A percentile compares a stretch with the other conserved stretches of the same genome.
Evolutionary conservation across 1,284 basidiomycete genomes (phyloP).

Genomic region (Gomphus bonarii): DNA sequence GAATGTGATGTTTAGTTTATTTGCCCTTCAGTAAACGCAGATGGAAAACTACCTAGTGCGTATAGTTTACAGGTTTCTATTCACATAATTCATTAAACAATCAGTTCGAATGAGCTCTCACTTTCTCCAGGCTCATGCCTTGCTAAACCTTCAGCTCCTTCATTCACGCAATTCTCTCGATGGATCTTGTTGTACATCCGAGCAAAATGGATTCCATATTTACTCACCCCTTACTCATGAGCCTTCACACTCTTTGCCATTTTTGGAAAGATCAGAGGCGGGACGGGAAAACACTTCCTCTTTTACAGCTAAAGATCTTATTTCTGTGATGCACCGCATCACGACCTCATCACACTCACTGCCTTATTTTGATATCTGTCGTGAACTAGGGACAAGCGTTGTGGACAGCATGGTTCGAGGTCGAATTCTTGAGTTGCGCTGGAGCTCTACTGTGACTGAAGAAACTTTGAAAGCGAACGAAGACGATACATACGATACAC

Average conservation of each 20-base stretch:
- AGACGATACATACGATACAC: constrained; percentile 45
- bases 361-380: constrained; percentile 67
- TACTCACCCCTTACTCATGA: constrained; percentile 38
- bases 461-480: constrained; percentile 26
- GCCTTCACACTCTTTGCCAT: neutral
- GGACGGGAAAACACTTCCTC: constrained; percentile 28
- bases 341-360: constrained; percentile 40
- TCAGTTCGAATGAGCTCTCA: constrained; percentile 64
- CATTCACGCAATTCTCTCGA: constrained; percentile 33
- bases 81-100: neutral
- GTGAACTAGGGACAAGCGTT: constrained; percentile 65
- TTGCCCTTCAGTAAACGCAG: constrained; percentile 21
- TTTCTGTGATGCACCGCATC: constrained; percentile 66
- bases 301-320: constrained; percentile 61
- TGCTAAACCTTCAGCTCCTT: constrained; percentile 65
- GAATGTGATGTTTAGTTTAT: constrained; percentile 7
- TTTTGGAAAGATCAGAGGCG: neutral
- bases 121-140: constrained; percentile 66
- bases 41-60: constrained; percentile 24
- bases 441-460: constrained; percentile 58
- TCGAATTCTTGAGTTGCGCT: constrained; percentile 61
- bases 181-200: neutral
- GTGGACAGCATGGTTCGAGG: constrained; percentile 76
- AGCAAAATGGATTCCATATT: constrained; percentile 43
- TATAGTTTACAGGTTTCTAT: constrained; percentile 1